Evolutionary conservation across 106 monocot genomes (phyloP).

Genomic region (Dioscorea alata): DNA sequence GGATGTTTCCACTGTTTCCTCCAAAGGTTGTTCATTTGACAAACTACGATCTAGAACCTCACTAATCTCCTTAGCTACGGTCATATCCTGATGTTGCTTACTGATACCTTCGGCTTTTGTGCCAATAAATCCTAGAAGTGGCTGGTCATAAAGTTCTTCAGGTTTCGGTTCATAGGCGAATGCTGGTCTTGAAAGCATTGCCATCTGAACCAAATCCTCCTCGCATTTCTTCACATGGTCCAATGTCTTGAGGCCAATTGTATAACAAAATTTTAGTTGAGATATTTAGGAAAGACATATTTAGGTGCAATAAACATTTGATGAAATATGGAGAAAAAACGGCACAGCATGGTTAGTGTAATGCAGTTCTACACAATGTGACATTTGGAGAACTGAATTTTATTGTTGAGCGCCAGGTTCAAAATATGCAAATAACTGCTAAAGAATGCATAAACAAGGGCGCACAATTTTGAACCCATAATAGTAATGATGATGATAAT

Average conservation of each 20-base stretch:
- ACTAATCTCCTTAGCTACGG: not conserved
- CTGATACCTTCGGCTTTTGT: constrained; percentile 17
- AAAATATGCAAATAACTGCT: too few relatives aligned
- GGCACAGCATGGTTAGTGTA: too few relatives aligned
- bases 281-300: too few relatives aligned
- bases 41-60: not conserved
- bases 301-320: too few relatives aligned
- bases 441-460: too few relatives aligned
- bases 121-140: constrained; percentile 46
- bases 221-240: constrained; percentile 85
- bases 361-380: too few relatives aligned
- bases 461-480: too few relatives aligned
- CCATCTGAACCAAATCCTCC: constrained; percentile 70
- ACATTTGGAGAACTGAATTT: too few relatives aligned
- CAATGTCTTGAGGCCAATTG: constrained; percentile 36
- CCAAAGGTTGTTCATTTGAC: not conserved
- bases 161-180: constrained; percentile 54
- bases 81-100: not conserved
- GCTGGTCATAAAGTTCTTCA: constrained; percentile 59
- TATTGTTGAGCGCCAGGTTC: too few relatives aligned
- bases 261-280: too few relatives aligned
- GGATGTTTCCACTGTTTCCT: constrained; percentile 7
- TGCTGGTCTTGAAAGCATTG: constrained; percentile 48
- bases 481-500: too few relatives aligned
- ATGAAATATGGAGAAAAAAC: too few relatives aligned